Conservation (phyloP, 495 filamentous ascomycete genomes). For the Penicillium lividum region DNA sequence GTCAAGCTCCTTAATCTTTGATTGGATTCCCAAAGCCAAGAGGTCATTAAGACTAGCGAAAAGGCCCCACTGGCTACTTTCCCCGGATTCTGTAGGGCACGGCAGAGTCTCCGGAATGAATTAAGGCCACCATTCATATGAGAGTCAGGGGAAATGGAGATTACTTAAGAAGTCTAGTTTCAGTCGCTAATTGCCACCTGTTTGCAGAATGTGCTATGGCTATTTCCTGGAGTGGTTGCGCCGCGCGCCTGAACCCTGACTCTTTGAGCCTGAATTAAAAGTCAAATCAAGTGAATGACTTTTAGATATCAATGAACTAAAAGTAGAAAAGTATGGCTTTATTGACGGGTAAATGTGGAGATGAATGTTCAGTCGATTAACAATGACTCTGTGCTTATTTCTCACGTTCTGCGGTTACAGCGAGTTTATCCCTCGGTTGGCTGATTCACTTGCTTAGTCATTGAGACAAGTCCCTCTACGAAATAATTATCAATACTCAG, state of each 20-base stretch:
- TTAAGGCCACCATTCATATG: too few relatives aligned
- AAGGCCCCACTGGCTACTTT: not conserved
- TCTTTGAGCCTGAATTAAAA: not conserved
- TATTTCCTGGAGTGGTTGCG: too few relatives aligned
- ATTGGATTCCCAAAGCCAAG: not conserved
- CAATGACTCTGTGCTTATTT: not conserved
- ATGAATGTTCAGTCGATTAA: not conserved
- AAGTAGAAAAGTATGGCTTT: not conserved
- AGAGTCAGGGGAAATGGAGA: too few relatives aligned
- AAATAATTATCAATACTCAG: too few relatives aligned
- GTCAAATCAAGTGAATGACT: too few relatives aligned
- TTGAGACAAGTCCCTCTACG: too few relatives aligned
- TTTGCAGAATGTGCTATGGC: too few relatives aligned
- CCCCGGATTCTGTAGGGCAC: slow-evolving; percentile 2
- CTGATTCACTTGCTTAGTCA: not conserved
- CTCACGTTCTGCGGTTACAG: not conserved
- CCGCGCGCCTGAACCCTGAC: not conserved
- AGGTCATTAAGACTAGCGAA: too few relatives aligned
- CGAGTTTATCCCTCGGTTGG: not conserved
- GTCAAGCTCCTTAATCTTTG: not conserved
- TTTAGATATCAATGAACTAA: not conserved
- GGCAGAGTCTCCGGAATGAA: not conserved
- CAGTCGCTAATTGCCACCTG: too few relatives aligned
- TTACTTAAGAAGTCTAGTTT: too few relatives aligned
- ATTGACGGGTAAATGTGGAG: not conserved